A percentile compares a stretch with the other conserved stretches of the same genome.
Evolutionary conservation across 2,329 filamentous ascomycete species (phyloP).

Genomic region (Rosellinia necatrix): DNA sequence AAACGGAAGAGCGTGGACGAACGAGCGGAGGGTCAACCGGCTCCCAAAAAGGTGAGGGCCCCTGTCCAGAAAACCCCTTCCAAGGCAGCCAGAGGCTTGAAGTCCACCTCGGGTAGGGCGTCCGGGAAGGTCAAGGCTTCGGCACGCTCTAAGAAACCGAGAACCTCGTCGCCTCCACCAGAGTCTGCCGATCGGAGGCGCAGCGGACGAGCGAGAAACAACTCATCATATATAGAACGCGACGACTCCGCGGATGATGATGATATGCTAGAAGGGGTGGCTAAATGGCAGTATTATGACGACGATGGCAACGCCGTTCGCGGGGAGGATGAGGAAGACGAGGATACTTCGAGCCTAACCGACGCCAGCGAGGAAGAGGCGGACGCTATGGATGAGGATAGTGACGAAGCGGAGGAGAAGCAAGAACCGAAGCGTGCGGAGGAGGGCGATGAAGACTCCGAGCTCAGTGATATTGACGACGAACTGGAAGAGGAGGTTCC

Average conservation of each 20-base stretch:
- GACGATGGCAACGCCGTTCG: slow-evolving; percentile 41
- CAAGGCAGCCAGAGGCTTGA: slow-evolving; percentile 42
- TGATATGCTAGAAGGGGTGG: slow-evolving; percentile 65
- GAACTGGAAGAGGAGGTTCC: slow-evolving; percentile 27
- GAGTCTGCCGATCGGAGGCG: slow-evolving; percentile 56
- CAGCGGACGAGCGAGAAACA: slow-evolving; percentile 56
- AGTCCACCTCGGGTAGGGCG: slow-evolving; percentile 35
- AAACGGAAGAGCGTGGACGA: slow-evolving; percentile 63
- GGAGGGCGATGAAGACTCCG: slow-evolving; percentile 28
- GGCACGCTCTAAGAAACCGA: slow-evolving; percentile 38
- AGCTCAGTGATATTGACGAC: slow-evolving; percentile 32
- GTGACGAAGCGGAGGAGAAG: slow-evolving; percentile 27
- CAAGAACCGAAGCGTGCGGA: slow-evolving; percentile 12
- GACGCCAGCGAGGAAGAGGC: slow-evolving; percentile 28
- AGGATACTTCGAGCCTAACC: slow-evolving; percentile 15
- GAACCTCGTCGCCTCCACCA: slow-evolving; percentile 39
- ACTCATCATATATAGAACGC: slow-evolving; percentile 59
- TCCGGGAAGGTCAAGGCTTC: slow-evolving; percentile 34
- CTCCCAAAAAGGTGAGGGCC: slow-evolving; percentile 46
- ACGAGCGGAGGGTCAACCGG: slow-evolving; percentile 50
- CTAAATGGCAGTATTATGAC: slow-evolving; percentile 61
- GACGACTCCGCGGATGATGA: slow-evolving; percentile 63
- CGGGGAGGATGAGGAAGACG: slow-evolving; percentile 35
- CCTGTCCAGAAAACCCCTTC: slow-evolving; percentile 39
- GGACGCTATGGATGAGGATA: slow-evolving; percentile 33